Base-by-base conservation (phyloP, 2,329 filamentous ascomycete genomes). In the Chaetomiaceae sp. region DNA sequence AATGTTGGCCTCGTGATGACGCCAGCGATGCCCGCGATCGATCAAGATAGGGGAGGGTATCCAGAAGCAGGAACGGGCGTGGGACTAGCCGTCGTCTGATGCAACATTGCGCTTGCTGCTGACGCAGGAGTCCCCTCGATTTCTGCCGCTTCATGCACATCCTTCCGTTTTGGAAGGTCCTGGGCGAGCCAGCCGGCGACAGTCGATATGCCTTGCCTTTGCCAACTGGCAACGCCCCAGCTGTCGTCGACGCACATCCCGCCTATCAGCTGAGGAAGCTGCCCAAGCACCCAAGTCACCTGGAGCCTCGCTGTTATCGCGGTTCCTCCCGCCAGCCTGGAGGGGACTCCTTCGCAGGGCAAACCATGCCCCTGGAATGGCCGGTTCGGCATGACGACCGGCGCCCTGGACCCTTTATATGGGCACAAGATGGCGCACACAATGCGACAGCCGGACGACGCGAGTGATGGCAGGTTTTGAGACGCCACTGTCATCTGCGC, bases 401-500 rank as follows among this genome's bases (percentile, higher is more conserved):
- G 33, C 40, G 29, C 33, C 25, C 46, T 23, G 27, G 34, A 3
- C 40, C 13, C n/a, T n/a, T 49, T 49, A 46, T 46, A 48, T n/a
- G 11, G 40, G 29, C 23, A 21, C 45, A 29, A 30, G 2, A 20
- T 14, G 5, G 10, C 14, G 10, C 18, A n/a, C 50, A 21, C 8
- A 14, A 27, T 11, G 9, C 8, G 33, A 34, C 51, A 34, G 11
- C 20, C 36, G 33, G 23, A 37, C 41, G 4, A 10, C 25, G 29
- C 51, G 32, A 49, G 36, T 58, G 54, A 61, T n/a, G 43, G 49
- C 20, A 21, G n/a, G 18, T 55, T n/a, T 51, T 32, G 20, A 46
- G 41, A 23, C 40, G 29, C 27, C 32, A 25, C 46, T 32, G 53
- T 61, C 60, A 58, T 51, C 49, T 59, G 61, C 37, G 23, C n/a